A percentile compares a stretch with the other conserved stretches of the same genome.
Conservation (phyloP, 352 stramenopile species). For the Phytophthora crassamura region DNA sequence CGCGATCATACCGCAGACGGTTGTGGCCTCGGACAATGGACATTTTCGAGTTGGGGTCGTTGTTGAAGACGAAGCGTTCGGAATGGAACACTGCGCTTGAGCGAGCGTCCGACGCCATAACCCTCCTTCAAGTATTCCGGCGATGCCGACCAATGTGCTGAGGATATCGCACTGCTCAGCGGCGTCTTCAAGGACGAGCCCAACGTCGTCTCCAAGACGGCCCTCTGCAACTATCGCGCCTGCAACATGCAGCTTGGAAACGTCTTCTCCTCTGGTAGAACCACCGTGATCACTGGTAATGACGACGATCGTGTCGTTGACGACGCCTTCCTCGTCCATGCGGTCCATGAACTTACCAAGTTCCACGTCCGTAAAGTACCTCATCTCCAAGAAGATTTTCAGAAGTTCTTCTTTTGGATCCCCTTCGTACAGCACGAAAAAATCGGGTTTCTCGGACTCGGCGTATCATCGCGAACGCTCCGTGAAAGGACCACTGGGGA, state of each 20-base stretch:
- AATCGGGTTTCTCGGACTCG: conserved; percentile 44
- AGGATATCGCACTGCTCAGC: conserved; percentile 59
- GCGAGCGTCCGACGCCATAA: conserved; percentile 62
- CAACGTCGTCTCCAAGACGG: conserved; percentile 40
- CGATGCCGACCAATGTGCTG: conserved; percentile 66
- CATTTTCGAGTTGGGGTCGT: conserved; percentile 54
- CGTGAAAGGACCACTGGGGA: conserved; percentile 43
- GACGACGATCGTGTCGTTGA: conserved; percentile 64
- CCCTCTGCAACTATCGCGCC: conserved; percentile 52
- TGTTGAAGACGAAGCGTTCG: conserved; percentile 48
- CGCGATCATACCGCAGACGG: conserved; percentile 2
- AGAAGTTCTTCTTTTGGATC: conserved; percentile 30
- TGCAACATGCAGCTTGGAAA: conserved; percentile 43
- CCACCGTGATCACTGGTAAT: conserved; percentile 52
- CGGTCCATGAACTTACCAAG: conserved; percentile 57
- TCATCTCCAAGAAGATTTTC: conserved; percentile 58
- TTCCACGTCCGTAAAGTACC: conserved; percentile 57
- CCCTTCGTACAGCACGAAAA: conserved; percentile 47
- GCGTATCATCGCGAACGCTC: conserved; percentile 44
- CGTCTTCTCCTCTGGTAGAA: conserved; percentile 24
- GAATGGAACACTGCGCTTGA: conserved; percentile 43
- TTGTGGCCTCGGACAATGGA: conserved; percentile 41
- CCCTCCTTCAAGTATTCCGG: conserved; percentile 47
- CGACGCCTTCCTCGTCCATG: conserved; percentile 41
- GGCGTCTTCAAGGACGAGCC: conserved; percentile 42